Percentiles rank a stretch among this genome's conserved stretches.
Conservation (phyloP, 345 rosid species). For the Lenwebbia sp. region DNA sequence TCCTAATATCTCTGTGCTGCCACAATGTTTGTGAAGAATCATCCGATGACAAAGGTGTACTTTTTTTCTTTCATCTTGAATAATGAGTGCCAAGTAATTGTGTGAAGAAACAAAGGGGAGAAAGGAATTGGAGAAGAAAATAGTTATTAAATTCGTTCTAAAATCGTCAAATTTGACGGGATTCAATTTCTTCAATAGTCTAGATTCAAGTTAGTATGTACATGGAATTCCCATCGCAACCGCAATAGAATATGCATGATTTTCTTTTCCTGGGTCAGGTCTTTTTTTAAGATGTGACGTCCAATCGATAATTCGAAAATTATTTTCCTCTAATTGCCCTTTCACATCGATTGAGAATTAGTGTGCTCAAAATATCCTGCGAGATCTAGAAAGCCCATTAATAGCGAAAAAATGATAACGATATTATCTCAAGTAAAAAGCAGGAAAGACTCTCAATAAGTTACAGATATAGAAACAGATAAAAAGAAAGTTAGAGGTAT, state of each 20-base stretch:
- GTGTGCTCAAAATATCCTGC: background rate
- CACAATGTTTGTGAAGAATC: background rate
- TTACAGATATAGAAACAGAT: background rate
- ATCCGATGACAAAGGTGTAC: background rate
- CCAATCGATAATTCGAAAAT: background rate
- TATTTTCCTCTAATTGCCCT: background rate
- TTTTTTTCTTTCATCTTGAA: background rate
- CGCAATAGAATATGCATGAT: accelerated
- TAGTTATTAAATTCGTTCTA: background rate
- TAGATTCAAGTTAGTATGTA: background rate
- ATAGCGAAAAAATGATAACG: background rate
- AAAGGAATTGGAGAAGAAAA: background rate
- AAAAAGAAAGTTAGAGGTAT: too few relatives aligned
- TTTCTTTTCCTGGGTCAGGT: background rate
- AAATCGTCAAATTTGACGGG: background rate
- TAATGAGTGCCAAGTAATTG: background rate
- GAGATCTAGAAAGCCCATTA: background rate
- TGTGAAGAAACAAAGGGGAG: background rate
- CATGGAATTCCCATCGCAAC: too few relatives aligned
- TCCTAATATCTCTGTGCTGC: background rate
- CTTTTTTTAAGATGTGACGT: background rate
- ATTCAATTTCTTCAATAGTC: background rate
- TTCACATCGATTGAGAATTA: accelerated
- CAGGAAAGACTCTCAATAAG: background rate
- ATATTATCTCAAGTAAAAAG: background rate